A percentile compares a stretch with the other conserved stretches of the same genome.
Conservation (phyloP, 1,284 basidiomycete genomes). For the Chondrostereum purpureum region DNA sequence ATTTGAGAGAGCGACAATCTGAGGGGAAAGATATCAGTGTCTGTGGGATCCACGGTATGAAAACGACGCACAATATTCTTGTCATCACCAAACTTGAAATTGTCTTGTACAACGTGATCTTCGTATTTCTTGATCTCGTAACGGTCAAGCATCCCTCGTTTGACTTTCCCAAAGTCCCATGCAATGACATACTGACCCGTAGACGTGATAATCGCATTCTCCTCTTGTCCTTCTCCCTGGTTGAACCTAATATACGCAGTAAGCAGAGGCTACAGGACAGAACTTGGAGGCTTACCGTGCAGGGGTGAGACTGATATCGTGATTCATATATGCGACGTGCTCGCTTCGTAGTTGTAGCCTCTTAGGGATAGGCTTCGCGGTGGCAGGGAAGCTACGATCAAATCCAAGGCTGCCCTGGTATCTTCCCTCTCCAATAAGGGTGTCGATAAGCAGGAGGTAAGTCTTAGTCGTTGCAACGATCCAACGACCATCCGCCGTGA, state of each 20-base stretch:
- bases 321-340: conserved; percentile 94
- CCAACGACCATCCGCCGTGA: conserved; percentile 90
- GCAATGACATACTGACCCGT: conserved; percentile 93
- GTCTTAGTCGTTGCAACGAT: conserved; percentile 95
- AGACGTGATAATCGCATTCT: conserved; percentile 95
- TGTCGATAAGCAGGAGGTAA: conserved; percentile 93
- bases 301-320: conserved; percentile 85
- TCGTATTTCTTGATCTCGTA: conserved; percentile 98
- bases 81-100: conserved; percentile 94
- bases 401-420: conserved; percentile 88
- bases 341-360: conserved; percentile 86
- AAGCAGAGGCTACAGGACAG: conserved; percentile 1
- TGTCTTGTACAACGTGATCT: conserved; percentile 91
- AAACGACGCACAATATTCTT: conserved; percentile 75
- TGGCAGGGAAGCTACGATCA: conserved; percentile 92
- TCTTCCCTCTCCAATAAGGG: conserved; percentile 87
- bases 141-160: conserved; percentile 83
- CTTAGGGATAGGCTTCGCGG: conserved; percentile 87
- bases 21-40: conserved; percentile 9
- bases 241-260: conserved; percentile 74
- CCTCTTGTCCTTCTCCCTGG: conserved; percentile 77
- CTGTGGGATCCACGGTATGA: too few species aligned
- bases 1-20: conserved; percentile 93
- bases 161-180: conserved; percentile 95
- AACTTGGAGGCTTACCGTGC: too few species aligned